These are phyloP conservation scores for Nicotiana undulata DNA, from an alignment of 257 asterid species.

Conservation along the genomic window DNA sequence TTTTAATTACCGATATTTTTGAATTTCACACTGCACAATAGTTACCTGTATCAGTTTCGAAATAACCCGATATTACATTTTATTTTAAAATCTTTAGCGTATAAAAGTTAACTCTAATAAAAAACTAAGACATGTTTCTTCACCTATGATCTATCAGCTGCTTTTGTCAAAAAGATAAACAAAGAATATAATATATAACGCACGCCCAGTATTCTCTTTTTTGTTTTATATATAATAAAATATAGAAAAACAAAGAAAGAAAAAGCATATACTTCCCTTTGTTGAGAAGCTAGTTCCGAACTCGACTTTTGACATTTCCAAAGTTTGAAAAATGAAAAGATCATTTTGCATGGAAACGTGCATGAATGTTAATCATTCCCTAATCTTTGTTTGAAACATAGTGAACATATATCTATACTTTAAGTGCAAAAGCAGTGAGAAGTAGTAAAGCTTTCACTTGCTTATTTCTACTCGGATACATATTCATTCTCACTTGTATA, in stretches of 20 bases:
- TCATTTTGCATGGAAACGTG: neutral
- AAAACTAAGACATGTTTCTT: neutral
- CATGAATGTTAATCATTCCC: neutral
- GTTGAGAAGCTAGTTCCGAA: constrained; percentile 5
- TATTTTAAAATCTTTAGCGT: too few relatives aligned
- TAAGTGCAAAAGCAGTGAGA: neutral
- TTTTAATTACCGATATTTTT: too few relatives aligned
- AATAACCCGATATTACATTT: too few relatives aligned
- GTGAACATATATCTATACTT: neutral
- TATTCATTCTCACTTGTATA: neutral
- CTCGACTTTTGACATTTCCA: neutral
- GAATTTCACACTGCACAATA: too few relatives aligned
- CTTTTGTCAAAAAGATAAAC: neutral
- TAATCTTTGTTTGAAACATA: neutral
- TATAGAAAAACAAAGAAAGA: neutral
- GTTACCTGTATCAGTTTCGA: too few relatives aligned
- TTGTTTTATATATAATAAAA: neutral
- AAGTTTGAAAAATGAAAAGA: neutral
- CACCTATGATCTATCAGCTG: neutral
- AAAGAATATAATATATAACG: neutral
- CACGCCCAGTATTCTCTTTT: neutral
- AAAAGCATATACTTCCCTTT: neutral
- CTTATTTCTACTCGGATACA: neutral
- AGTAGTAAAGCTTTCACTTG: neutral
- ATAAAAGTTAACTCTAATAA: neutral